Evolutionary conservation across 768 basidiomycete species (phyloP).

Genomic region (Galerina sulciceps): DNA sequence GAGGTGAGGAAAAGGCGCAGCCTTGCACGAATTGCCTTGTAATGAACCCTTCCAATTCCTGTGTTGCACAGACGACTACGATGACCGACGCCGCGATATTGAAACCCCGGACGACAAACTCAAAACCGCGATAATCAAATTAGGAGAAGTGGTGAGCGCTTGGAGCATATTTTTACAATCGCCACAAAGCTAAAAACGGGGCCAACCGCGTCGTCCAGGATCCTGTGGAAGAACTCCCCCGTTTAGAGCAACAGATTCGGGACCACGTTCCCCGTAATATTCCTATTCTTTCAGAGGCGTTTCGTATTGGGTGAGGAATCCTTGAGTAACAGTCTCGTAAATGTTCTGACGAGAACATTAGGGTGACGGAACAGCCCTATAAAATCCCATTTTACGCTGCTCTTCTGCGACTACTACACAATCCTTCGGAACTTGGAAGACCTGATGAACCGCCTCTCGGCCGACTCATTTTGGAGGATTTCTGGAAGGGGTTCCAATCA

Average conservation of each 20-base stretch:
- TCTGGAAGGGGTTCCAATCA: slow-evolving; percentile 88
- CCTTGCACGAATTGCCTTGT: slow-evolving; percentile 18
- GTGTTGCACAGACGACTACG: slow-evolving; percentile 62
- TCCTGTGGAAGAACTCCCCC: slow-evolving; percentile 67
- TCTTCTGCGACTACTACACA: slow-evolving; percentile 71
- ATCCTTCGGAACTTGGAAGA: slow-evolving; percentile 41
- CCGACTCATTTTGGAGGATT: slow-evolving; percentile 80
- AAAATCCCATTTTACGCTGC: slow-evolving; percentile 92
- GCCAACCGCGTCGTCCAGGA: slow-evolving; percentile 49
- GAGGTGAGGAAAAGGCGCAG: slow-evolving; percentile 51
- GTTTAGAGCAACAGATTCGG: slow-evolving; percentile 67
- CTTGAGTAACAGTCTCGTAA: slow-evolving; percentile 6
- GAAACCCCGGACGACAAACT: slow-evolving; percentile 79
- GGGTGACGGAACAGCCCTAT: slow-evolving; percentile 90
- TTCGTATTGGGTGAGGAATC: slow-evolving; percentile 65
- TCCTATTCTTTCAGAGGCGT: slow-evolving; percentile 70
- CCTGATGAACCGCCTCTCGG: slow-evolving; percentile 58
- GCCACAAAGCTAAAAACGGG: slow-evolving; percentile 3
- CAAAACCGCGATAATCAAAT: slow-evolving; percentile 65
- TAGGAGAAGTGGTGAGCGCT: slow-evolving; percentile 79
- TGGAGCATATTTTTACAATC: slow-evolving; percentile 1
- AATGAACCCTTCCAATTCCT: slow-evolving; percentile 16
- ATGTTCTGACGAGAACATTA: slow-evolving; percentile 30
- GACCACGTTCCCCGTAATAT: slow-evolving; percentile 62
- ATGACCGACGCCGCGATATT: slow-evolving; percentile 66